These are phyloP conservation scores for Phytopythium delawarense DNA, from an alignment of 352 stramenopile genomes.

Conservation along the genomic window DNA sequence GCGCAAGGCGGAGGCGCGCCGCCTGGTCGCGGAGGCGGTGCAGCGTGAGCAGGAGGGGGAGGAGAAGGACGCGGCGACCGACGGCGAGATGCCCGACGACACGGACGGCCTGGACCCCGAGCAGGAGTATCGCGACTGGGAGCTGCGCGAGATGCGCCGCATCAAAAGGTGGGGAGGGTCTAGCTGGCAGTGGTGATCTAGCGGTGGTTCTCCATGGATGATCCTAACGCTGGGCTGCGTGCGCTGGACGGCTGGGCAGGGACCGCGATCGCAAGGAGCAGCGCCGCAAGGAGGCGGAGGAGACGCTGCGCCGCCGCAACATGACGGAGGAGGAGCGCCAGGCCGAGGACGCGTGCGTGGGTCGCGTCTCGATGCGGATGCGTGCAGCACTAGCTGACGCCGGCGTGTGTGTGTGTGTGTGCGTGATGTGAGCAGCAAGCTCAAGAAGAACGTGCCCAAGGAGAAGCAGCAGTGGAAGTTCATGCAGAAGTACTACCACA, in stretches of 20 bases:
- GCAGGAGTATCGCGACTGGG: slow-evolving; percentile 91
- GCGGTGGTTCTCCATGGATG: too few species aligned
- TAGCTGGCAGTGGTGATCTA: neutral
- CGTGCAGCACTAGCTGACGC: slow-evolving; percentile 2
- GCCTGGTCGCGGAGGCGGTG: slow-evolving; percentile 74
- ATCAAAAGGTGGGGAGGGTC: slow-evolving; percentile 70
- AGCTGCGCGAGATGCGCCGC: slow-evolving; percentile 91
- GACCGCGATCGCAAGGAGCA: slow-evolving; percentile 83
- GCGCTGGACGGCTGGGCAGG: slow-evolving; percentile 16
- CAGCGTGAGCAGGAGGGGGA: slow-evolving; percentile 53
- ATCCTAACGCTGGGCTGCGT: neutral
- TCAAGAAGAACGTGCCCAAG: slow-evolving; percentile 76
- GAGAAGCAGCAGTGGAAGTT: slow-evolving; percentile 91
- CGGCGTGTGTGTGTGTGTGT: neutral
- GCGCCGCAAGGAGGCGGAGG: slow-evolving; percentile 76
- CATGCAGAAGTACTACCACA: slow-evolving; percentile 99
- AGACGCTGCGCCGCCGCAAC: slow-evolving; percentile 85
- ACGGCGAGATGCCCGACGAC: slow-evolving; percentile 88
- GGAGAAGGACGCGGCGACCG: slow-evolving; percentile 44
- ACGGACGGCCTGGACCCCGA: slow-evolving; percentile 87
- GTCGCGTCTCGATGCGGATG: neutral
- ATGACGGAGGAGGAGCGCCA: slow-evolving; percentile 96
- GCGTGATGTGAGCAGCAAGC: slow-evolving; percentile 36
- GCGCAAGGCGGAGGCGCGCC: slow-evolving; percentile 67
- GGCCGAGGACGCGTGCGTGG: slow-evolving; percentile 85